Evolutionary conservation across 176 grass and related monocot genomes (phyloP), one percentile per base, ranked within the genome.

Genomic region (Puccinellia tenuiflora): DNA sequence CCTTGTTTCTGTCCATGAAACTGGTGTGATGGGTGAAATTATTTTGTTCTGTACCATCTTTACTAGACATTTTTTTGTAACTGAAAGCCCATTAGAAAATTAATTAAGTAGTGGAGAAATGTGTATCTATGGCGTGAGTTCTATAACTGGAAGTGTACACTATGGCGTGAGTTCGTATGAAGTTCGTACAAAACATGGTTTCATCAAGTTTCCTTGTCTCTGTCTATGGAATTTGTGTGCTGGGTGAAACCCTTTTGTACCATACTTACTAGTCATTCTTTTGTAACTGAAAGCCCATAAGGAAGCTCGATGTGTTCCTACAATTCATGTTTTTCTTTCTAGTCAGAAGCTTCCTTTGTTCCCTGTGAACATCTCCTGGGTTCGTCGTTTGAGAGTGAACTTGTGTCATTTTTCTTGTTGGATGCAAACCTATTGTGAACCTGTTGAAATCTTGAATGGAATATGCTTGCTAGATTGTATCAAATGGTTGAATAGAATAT

Each of bases 21-120:
- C 3, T 37, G 3, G 28, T 75, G 68, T 81, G 40, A 14, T 60
- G 11, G 2, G 52, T 50, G 40, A 7, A 69, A 68, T 10, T 37
- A 17, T 9, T 65, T 83, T 66, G 25, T n/a, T 65, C 12, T 56
- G 75, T 55, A 54, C 21, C 21, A 33, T 53, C 66, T 16, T 74
- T 40, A 17, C 47, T 28, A 64, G 31, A 65, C 9, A 72, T 78
- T 79, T 34, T 73, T 84, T 88, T 85, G 88, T 81, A 76, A 31
- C 69, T 59, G 17, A 21, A 82, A 81, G 25, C 65, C 85, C 71
- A 38, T 35, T 22, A 69, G 26, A n/a, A 5, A 50, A 57, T 88
- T 54, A 11, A n/a, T 61, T 80, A 0, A 8, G 80, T 18, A 24
- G 30, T 21, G 30, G 62, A 26, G 76, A 40, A 26, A n/a, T 69